Evolutionary conservation across 257 asterid genomes (phyloP).

Genomic region (Nicotiana attenuata): DNA sequence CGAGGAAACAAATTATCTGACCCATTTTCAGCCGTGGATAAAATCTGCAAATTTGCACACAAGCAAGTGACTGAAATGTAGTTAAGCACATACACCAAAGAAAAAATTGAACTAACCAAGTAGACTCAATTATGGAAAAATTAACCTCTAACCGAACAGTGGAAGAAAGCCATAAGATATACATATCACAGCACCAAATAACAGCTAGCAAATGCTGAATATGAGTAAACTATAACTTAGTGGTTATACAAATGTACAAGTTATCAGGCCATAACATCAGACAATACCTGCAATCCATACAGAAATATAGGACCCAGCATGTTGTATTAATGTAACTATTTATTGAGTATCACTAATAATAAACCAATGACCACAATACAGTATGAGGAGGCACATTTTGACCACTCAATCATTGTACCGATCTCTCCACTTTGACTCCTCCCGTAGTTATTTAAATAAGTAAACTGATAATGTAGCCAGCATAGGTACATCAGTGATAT

Average conservation of each 20-base stretch:
- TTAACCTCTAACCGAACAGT: background rate
- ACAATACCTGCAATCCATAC: background rate
- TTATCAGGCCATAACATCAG: background rate
- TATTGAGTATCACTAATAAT: background rate
- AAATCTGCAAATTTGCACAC: conserved; percentile 48
- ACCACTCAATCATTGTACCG: background rate
- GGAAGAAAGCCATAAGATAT: background rate
- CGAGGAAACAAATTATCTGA: conserved; percentile 50
- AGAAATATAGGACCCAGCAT: background rate
- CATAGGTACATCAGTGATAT: background rate
- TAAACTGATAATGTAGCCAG: background rate
- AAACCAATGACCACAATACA: background rate
- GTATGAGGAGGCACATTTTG: background rate
- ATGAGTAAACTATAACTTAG: background rate
- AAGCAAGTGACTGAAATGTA: background rate
- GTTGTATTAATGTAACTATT: background rate
- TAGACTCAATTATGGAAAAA: background rate
- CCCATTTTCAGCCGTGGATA: conserved; percentile 80
- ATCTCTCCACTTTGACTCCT: background rate
- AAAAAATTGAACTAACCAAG: background rate
- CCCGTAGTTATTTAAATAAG: background rate
- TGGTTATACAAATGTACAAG: background rate
- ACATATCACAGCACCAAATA: background rate
- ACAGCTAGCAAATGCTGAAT: background rate
- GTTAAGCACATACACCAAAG: background rate